Base-by-base conservation (phyloP, 129 eudicot species). In the carrot (Daucus carota) region DNA sequence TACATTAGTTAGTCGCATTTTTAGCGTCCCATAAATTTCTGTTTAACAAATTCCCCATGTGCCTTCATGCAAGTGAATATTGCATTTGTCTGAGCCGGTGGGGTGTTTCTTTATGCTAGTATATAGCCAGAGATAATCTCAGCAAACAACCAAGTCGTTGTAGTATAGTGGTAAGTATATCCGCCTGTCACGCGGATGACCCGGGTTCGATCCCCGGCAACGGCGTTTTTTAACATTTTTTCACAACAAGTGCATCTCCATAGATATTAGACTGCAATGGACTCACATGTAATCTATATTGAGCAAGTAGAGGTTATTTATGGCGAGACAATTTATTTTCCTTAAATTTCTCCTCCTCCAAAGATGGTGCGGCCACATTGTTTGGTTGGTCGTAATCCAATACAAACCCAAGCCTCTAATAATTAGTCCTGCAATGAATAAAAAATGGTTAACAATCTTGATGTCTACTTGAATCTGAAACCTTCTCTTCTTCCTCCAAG, bases 201-300 rank as follows among this genome's bases (percentile, higher is more conserved):
- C 92, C 93, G 96, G 93, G 96, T 92, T 92, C 88, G 93, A 89
- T 89, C 92, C 96, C 96, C 96, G 96, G 91, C 96, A 92, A 72
- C 93, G 96, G 91, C 91, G 93, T 32, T 31, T 62, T 62, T 29
- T 59, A 4, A 6, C 18, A 6, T 60, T 62, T 62, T 36, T 36
- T 36, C 5, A 36, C 40, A n/a, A n/a, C n/a, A n/a, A n/a, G n/a
- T n/a, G n/a, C n/a, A n/a, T n/a, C n/a, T n/a, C n/a, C n/a, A n/a
- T n/a, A n/a, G n/a, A n/a, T n/a, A n/a, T n/a, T n/a, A n/a, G n/a
- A n/a, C n/a, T n/a, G n/a, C n/a, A n/a, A n/a, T n/a, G n/a, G n/a
- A n/a, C n/a, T n/a, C n/a, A n/a, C n/a, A n/a, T n/a, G n/a, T n/a
- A n/a, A n/a, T 24, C 34, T 60, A 26, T 60, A 60, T 28, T 60